Percentiles rank a stretch among this genome's conserved stretches.
These are phyloP conservation scores for Fusarium miscanthi DNA, from an alignment of 2,329 filamentous ascomycete genomes.

Conservation along the genomic window DNA sequence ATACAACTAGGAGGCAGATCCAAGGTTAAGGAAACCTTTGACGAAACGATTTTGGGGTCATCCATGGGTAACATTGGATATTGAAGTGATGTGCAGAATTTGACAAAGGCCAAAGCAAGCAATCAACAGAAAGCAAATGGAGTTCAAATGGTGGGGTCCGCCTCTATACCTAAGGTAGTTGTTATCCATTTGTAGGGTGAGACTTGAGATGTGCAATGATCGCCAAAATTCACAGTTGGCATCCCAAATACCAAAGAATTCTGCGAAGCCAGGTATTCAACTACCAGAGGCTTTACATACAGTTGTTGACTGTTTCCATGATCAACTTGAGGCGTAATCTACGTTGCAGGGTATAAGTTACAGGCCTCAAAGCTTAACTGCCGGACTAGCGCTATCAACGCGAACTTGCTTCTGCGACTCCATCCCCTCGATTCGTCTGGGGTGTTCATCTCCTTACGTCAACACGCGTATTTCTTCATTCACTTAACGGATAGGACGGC, in stretches of 20 bases:
- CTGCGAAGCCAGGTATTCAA: background rate
- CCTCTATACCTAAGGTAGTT: background rate
- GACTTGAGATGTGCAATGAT: background rate
- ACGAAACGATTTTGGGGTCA: constrained; percentile 47
- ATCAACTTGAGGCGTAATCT: background rate
- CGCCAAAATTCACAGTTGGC: background rate
- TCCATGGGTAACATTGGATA: constrained; percentile 36
- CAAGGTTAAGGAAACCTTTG: constrained; percentile 63
- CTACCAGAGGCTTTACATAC: background rate
- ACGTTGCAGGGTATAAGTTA: background rate
- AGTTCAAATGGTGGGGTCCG: constrained; percentile 32
- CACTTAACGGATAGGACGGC: background rate
- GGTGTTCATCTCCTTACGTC: constrained; percentile 28
- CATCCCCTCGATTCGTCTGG: constrained; percentile 24
- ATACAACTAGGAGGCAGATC: constrained; percentile 81
- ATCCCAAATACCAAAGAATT: background rate
- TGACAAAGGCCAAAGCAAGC: constrained; percentile 1
- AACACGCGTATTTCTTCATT: constrained; percentile 17
- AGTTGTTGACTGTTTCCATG: background rate
- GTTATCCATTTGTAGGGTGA: background rate
- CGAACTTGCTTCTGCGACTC: constrained; percentile 40
- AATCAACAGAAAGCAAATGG: constrained; percentile 15
- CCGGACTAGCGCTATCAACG: constrained; percentile 28
- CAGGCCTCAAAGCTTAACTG: constrained; percentile 26
- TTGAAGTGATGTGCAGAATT: constrained; percentile 5